Base-by-base conservation (phyloP, 352 stramenopile genomes). In the Halophytophthora batemanensis region DNA sequence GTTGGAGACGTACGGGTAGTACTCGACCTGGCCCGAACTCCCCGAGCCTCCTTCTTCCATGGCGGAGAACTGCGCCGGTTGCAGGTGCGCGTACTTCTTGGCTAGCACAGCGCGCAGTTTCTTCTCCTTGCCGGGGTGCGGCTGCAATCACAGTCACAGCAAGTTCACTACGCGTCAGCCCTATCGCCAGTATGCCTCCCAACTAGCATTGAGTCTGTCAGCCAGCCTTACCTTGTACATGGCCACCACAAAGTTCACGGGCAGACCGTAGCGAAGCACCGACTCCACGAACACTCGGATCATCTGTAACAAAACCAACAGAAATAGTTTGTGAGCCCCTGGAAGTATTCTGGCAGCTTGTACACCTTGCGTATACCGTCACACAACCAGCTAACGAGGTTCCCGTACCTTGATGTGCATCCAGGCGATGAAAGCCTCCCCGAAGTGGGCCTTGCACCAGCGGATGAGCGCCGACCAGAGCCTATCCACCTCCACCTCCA, bases 371-470 rank as follows among this genome's bases (percentile, higher is more conserved):
- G 8, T 31, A 17, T 5, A 31, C 35, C n/a, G 19, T 43, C 15
- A 22, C 17, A 46, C 5, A n/a, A 34, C 11, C 13, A 38, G 43
- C 2, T 8, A n/a, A 39, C 17, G 18, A 47, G 6, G 25, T 8
- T 31, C 14, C 15, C 61, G 11, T 13, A 98, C 90, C 85, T 99
- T 99, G 58, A 99, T 95, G 66, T 99, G 96, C 86, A 99, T 98
- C 96, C 96, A 99, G 11, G 94, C 95, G 42, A 98, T 96, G 59
- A 98, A 98, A 10, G 93, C 92, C 70, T 99, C 96, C 62, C 95
- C 94, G 70, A 98, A 99, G 68, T 99, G 96, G 17, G 93, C 95
- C 71, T 98, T 98, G 84, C 96, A 99, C 96, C 96, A 99, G 50
- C 95, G 89, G 45, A 97, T 90, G 49, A 98, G 88, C 6, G 90